A percentile compares a stretch with the other conserved stretches of the same genome.
phyloP scores from a whole-genome alignment of 2,329 filamentous ascomycete genomes.

The Paraphaeosphaeria minitans region DNA sequence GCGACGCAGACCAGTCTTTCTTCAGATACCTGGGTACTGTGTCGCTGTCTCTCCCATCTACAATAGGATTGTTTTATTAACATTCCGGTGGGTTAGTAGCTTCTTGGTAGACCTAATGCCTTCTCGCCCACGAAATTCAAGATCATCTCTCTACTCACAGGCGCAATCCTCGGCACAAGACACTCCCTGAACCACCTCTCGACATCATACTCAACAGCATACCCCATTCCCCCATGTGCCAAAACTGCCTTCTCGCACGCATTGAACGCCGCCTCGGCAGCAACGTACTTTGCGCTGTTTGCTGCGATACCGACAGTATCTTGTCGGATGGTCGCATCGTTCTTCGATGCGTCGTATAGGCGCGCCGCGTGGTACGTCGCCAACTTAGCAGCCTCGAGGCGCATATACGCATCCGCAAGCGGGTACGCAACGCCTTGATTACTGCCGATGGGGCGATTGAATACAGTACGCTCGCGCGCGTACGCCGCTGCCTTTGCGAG shows the following conservation, averaged over 20 bases:
- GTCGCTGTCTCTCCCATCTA: no score
- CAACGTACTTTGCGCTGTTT: conserved; percentile 64
- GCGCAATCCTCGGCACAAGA: conserved; percentile 64
- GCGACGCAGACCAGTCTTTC: no score
- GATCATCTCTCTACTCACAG: conserved; percentile 72
- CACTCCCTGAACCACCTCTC: conserved; percentile 65
- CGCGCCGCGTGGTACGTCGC: conserved; percentile 65
- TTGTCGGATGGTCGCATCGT: conserved; percentile 47
- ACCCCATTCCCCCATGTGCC: conserved; percentile 66
- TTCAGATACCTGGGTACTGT: no score
- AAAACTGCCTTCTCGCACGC: conserved; percentile 62
- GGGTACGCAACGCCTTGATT: conserved; percentile 66
- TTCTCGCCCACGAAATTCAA: conserved; percentile 74
- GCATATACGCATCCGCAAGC: conserved; percentile 64
- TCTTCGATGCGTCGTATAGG: conserved; percentile 59
- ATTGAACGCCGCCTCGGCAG: conserved; percentile 65
- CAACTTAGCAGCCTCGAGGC: conserved; percentile 64
- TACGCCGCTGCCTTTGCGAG: conserved; percentile 51
- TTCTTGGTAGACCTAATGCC: conserved; percentile 68
- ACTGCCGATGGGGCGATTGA: conserved; percentile 62
- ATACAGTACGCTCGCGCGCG: conserved; percentile 57
- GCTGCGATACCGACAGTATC: conserved; percentile 59
- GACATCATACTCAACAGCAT: conserved; percentile 67
- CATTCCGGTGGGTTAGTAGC: conserved; percentile 55
- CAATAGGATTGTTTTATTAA: no score